Base-by-base conservation (phyloP, 495 filamentous ascomycete genomes). In the Penicillium diatomitis region DNA sequence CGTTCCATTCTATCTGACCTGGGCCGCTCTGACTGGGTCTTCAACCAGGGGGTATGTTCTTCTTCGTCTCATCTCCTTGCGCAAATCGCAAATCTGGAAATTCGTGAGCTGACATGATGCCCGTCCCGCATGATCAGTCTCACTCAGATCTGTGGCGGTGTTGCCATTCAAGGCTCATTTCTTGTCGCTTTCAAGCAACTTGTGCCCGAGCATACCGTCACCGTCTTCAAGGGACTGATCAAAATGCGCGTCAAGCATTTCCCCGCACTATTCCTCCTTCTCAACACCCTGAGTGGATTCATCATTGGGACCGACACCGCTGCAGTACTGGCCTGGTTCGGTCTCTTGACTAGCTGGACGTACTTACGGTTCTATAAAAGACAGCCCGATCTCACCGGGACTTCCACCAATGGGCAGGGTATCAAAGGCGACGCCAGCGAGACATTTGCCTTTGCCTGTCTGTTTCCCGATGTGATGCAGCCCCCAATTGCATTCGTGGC, bases 101-200 rank as follows among this genome's bases (percentile, higher is more conserved):
- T 34, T 20, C 20, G 20, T 29, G 10, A 37, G 12, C 47, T 60
- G 63, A 64, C 66, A 49, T 56, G 55, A 48, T 39, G 53, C 52
- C 51, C 39, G 56, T 20, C 29, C 41, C 29, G 8, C 34, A 33
- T 12, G 31, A 20, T 20, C n/a, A 92, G 85, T 32, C 69, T 85
- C 38, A 84, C 81, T 35, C 81, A 87, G 48, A 87, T 96, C 57
- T 87, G 84, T 60, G 94, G 94, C 51, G 90, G 87, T 38, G 82
- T 95, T 51, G 81, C 89, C 9, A 76, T 96, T 44, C 90, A 96
- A 67, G 88, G 86, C 32, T 89, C 87, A 51, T 97, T 96, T 72
- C 84, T 98, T 49, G 90, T 98, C 58, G 88, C 92, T 47, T 96
- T 97, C 71, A 96, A 95, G 69, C 94, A 98, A 66, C 87, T 98